Base-by-base conservation (phyloP, 768 basidiomycete genomes). In the Lanmaoa rubissima region DNA sequence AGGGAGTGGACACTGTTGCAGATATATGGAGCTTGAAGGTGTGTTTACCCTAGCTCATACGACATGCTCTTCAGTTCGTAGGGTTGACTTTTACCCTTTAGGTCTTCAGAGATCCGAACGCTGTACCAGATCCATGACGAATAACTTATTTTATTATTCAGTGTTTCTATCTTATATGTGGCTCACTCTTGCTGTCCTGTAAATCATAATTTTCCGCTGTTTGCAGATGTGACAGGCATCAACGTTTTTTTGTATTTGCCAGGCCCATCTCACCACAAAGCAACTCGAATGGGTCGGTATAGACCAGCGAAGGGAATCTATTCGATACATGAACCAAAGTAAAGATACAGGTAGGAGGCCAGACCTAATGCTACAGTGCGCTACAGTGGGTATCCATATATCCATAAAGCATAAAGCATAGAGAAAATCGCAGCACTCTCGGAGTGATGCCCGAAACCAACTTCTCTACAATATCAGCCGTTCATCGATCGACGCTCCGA, bases 1-100 rank as follows among this genome's bases (percentile, higher is more conserved):
- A 76, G 47, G 74, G 77, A 49, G 61, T 75, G 52, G 78, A 76
- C 11, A 76, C 72, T 52, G 80, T 89, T 50, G 88, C 88, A 21
- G 81, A 88, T 67, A 83, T 92, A 56, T 92, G 86, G 90, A 78
- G 77, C 71, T 75, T 86, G 53, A 88, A 88, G 80, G 87, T 88
- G n/a, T 38, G 76, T 68, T 21, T 51, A 17, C 43, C 14, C 55
- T n/a, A 43, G 7, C 26, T 26, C 45, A 26, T 7, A 16, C 10
- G 36, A 16, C 34, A 10, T 24, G 17, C 31, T 17, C 13, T 49
- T 42, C n/a, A 2, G 31, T 31, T 9, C 17, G 8, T 19, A 5
- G 9, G 41, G n/a, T 36, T 61, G 34, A 58, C 38, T 35, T 38
- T 40, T 28, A 21, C 19, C 17, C 11, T 38, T 10, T 39, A 82